Evolutionary conservation across 352 stramenopile species (phyloP).

Genomic region (Phytophthora podocarpi): DNA sequence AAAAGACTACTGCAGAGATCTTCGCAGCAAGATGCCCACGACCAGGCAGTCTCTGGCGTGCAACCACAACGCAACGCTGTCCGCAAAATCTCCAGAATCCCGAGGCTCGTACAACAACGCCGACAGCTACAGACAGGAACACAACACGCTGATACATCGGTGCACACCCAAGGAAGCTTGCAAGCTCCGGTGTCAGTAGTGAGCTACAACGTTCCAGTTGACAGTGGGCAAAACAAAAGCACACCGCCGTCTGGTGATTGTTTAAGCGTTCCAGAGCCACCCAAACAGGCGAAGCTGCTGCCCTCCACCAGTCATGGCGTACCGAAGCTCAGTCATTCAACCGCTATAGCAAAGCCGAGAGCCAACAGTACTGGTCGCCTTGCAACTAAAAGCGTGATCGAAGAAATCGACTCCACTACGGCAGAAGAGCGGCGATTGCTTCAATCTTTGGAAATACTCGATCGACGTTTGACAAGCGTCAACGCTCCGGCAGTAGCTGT

Average conservation of each 20-base stretch:
- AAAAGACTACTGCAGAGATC: not conserved
- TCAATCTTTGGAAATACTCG: constrained; percentile 65
- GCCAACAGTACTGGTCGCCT: not conserved
- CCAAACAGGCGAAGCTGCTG: not conserved
- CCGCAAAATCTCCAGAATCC: constrained; percentile 6
- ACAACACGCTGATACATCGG: not conserved
- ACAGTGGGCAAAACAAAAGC: not conserved
- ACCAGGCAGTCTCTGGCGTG: not conserved
- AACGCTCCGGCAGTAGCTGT: not conserved
- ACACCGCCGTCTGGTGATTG: not conserved
- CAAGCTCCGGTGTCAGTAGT: not conserved
- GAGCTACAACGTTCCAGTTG: not conserved
- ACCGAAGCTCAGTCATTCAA: not conserved
- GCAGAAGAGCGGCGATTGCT: constrained; percentile 51
- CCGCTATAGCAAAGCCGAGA: not conserved
- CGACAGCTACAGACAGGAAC: constrained; percentile 40
- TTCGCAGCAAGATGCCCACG: not conserved
- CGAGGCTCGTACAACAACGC: constrained; percentile 51
- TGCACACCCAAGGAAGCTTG: not conserved
- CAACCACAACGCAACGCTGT: not conserved
- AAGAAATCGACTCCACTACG: constrained; percentile 41
- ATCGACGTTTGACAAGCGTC: constrained; percentile 38
- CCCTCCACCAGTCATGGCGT: not conserved
- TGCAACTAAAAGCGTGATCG: not conserved
- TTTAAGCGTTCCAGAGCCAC: not conserved